phyloP scores from a whole-genome alignment of 108 stramenopile genomes.

The Phaeodactylum tricornutum region DNA sequence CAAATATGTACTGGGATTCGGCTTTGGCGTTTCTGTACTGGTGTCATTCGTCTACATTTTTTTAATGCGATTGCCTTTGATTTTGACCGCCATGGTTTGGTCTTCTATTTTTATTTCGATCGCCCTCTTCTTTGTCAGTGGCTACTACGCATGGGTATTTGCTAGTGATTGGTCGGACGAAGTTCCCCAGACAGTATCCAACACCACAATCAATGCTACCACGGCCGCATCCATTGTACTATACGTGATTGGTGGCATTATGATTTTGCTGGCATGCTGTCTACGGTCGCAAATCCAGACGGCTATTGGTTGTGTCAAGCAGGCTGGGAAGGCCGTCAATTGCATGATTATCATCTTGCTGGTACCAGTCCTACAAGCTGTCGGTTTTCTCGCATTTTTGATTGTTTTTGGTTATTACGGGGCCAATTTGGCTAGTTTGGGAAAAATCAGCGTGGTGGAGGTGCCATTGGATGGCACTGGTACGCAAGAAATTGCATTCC shows the following conservation, averaged over 20 bases:
- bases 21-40: conserved; percentile 57
- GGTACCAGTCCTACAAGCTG: conserved; percentile 67
- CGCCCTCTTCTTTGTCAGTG: conserved; percentile 47
- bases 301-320: conserved; percentile 81
- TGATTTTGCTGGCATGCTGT: conserved; percentile 56
- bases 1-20: conserved; percentile 68
- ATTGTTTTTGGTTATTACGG: conserved; percentile 46
- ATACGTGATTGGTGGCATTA: conserved; percentile 42
- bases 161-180: conserved; percentile 40
- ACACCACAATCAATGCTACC: conserved; percentile 36
- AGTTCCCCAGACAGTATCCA: conserved; percentile 20
- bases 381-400: conserved; percentile 53
- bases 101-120: conserved; percentile 51
- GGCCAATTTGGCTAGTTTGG: conserved; percentile 66
- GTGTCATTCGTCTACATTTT: conserved; percentile 65
- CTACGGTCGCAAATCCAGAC: conserved; percentile 77
- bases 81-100: conserved; percentile 79
- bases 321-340: conserved; percentile 69
- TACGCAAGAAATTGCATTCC: conserved; percentile 16
- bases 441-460: conserved; percentile 35
- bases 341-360: conserved; percentile 67
- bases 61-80: conserved; percentile 70
- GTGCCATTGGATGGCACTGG: conserved; percentile 3
- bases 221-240: conserved; percentile 36
- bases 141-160: conserved; percentile 29